Base-by-base conservation (phyloP, 129 eudicot species). In the Scalesia atractyloides region DNA sequence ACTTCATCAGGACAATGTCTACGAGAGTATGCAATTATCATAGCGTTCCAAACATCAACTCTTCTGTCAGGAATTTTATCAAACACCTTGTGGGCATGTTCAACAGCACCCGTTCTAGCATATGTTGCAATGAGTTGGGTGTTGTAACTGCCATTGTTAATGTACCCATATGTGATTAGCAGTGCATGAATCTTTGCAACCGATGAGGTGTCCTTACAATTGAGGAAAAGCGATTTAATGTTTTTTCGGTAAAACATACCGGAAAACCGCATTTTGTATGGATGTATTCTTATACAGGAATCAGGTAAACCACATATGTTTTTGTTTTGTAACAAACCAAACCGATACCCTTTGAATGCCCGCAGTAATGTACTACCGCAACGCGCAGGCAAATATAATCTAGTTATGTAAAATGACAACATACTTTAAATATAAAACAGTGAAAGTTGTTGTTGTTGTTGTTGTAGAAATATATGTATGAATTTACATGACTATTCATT, bases 1-100 rank as follows among this genome's bases (percentile, higher is more conserved):
- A 85, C 96, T 67, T 92, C 84, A 68, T 22, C 43, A 1, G 86
- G 85, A 43, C 72, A 11, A 49, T 48, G 77, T 16, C 43, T 62
- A 22, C 86, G 79, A 17, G 89, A 89, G 74, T 79, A 83, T 2
- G 85, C 86, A 18, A 86, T 53, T 47, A 92, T 74, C 54, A 92
- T 78, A 0, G 96, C 96, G 46, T 92, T 92, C 94, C 96, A 92
- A 39, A 73, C 77, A 70, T 85, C 89, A 22, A 92, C 56, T 19
- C 85, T 69, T 83, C 82, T 86, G 3, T 79, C 73, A 47, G 91
- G 89, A 79, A 78, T 82, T 66, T 36, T 73, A 75, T 89, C 96
- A 75, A 92, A 89, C 91, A 89, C 67, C 74, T 86, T 77, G 68
- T 68, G 96, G 20, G 91, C 94, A 53, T 17, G 5, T 16, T 83